Evolutionary conservation across 129 eudicot species (phyloP).

Genomic region (Calendula officinalis): DNA sequence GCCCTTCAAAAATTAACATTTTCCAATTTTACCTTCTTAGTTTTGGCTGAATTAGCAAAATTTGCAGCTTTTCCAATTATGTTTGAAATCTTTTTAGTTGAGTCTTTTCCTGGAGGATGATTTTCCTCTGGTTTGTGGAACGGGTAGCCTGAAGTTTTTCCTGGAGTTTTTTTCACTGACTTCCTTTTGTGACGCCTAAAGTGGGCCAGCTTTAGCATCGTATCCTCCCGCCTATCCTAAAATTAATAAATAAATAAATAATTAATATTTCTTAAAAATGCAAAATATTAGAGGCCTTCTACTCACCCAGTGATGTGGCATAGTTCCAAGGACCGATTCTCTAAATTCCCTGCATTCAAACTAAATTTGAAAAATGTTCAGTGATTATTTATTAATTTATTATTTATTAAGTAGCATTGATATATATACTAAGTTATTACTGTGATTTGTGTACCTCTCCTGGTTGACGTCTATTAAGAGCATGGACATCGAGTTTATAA

Average conservation of each 20-base stretch:
- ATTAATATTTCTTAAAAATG: neutral
- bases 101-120: slow-evolving; percentile 92
- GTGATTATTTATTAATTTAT: neutral
- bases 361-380: slow-evolving; percentile 43
- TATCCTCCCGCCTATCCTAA: slow-evolving; percentile 95
- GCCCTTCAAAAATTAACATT: neutral
- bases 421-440: neutral
- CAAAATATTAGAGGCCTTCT: neutral
- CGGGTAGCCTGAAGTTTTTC: slow-evolving; percentile 63
- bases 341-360: slow-evolving; percentile 97
- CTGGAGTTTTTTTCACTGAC: slow-evolving; percentile 69
- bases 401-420: neutral
- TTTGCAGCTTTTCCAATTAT: slow-evolving; percentile 84
- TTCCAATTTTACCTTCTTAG: slow-evolving; percentile 56
- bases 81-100: slow-evolving; percentile 67
- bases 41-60: slow-evolving; percentile 79
- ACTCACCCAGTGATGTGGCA: slow-evolving; percentile 98
- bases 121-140: slow-evolving; percentile 98
- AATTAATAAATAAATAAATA: neutral
- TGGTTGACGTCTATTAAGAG: slow-evolving; percentile 83
- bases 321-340: slow-evolving; percentile 87
- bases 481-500: slow-evolving; percentile 96
- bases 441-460: slow-evolving; percentile 69
- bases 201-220: slow-evolving; percentile 74
- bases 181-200: slow-evolving; percentile 94